phyloP scores from a whole-genome alignment of 2,329 filamentous ascomycete species.

The Pezicula neosporulosa region DNA sequence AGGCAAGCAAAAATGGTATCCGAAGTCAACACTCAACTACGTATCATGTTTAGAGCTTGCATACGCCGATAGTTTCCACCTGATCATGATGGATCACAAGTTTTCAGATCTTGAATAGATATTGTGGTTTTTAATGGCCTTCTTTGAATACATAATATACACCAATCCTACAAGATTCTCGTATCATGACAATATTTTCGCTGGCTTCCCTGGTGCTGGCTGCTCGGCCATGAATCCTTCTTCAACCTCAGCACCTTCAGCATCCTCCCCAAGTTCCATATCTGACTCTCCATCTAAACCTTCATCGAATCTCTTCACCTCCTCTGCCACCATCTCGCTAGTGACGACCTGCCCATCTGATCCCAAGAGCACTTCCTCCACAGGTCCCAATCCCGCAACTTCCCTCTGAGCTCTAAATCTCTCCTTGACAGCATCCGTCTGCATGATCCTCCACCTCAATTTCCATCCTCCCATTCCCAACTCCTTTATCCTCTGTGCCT shows the following conservation, averaged over 20 bases:
- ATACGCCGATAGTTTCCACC: no score
- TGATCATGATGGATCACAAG: no score
- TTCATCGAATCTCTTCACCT: conserved; percentile 35
- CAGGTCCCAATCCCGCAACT: conserved; percentile 59
- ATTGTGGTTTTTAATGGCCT: no score
- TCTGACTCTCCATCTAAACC: conserved; percentile 40
- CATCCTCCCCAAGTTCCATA: conserved; percentile 36
- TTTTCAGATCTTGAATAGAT: no score
- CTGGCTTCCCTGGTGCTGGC: conserved; percentile 23
- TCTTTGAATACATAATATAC: not conserved
- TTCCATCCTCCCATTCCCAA: conserved; percentile 89
- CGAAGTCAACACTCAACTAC: no score
- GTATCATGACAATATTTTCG: conserved; percentile 15
- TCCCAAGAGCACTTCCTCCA: conserved; percentile 33
- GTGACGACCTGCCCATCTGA: conserved; percentile 32
- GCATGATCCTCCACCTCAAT: conserved; percentile 85
- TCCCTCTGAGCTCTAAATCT: conserved; percentile 63
- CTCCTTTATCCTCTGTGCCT: conserved; percentile 74
- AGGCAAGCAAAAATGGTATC: no score
- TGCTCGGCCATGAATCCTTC: conserved; percentile 33
- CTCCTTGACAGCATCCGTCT: conserved; percentile 64
- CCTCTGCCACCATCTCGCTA: conserved; percentile 24
- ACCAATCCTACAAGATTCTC: conserved; percentile 2
- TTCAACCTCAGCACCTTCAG: conserved; percentile 36
- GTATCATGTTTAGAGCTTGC: no score